Conservation (phyloP, 805 yeast genomes). For the Candida quercuum region DNA sequence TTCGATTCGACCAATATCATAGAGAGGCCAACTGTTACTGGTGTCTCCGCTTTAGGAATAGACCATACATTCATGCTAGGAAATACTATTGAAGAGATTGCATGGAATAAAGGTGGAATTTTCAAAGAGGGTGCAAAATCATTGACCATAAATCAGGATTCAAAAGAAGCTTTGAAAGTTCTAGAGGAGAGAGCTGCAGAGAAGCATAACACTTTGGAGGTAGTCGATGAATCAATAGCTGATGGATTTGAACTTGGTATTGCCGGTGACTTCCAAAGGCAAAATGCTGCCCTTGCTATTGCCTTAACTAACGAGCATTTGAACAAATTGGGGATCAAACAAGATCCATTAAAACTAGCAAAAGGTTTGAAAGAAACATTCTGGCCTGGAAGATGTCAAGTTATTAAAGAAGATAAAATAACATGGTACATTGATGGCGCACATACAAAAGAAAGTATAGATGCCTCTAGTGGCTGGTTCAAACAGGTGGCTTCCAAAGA, state of each 20-base stretch:
- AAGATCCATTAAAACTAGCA: conserved; percentile 21
- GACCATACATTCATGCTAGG: conserved; percentile 85
- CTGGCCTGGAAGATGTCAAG: conserved; percentile 98
- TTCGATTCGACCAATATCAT: conserved; percentile 94
- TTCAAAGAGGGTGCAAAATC: conserved; percentile 69
- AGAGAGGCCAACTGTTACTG: conserved; percentile 75
- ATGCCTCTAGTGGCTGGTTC: conserved; percentile 83
- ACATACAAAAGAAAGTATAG: conserved; percentile 84
- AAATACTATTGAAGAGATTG: conserved; percentile 77
- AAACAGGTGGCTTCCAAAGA: conserved; percentile 29
- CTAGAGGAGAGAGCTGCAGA: conserved; percentile 67
- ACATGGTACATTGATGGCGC: conserved; percentile 96
- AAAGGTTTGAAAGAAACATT: conserved; percentile 59
- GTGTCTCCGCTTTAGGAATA: conserved; percentile 80
- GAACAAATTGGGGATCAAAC: conserved; percentile 36
- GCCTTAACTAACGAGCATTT: conserved; percentile 62
- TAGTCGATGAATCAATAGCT: conserved; percentile 39
- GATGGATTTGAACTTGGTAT: conserved; percentile 50
- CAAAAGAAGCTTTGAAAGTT: conserved; percentile 50
- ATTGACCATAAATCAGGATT: conserved; percentile 50
- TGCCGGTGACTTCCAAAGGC: conserved; percentile 77
- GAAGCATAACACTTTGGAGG: conserved; percentile 42
- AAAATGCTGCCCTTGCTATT: conserved; percentile 86
- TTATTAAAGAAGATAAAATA: conserved; percentile 40
- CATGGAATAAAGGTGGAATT: conserved; percentile 96